Evolutionary conservation across 2,329 filamentous ascomycete genomes (phyloP).

Genomic region (Colletotrichum cuscutae): DNA sequence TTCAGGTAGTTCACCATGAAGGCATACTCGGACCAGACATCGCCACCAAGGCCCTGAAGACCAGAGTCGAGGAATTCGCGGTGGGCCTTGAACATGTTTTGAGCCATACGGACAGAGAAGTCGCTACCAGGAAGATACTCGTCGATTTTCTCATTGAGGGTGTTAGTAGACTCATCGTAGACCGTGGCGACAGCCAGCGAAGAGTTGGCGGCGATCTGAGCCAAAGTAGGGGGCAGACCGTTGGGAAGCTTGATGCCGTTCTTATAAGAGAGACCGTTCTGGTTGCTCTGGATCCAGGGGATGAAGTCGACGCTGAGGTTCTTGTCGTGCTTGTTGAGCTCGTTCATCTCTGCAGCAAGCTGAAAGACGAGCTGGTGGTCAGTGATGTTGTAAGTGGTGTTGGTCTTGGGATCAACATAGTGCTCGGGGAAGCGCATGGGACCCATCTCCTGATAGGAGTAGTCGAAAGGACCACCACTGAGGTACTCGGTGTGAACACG

Average conservation of each 20-base stretch:
- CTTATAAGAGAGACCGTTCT: conserved; percentile 64
- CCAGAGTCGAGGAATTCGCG: conserved; percentile 49
- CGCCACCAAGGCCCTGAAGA: conserved; percentile 58
- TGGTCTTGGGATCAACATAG: conserved; percentile 60
- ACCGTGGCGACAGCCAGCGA: conserved; percentile 46
- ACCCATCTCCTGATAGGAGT: conserved; percentile 75
- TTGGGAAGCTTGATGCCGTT: conserved; percentile 58
- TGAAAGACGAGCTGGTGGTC: conserved; percentile 75
- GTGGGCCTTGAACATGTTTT: conserved; percentile 57
- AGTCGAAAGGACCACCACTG: conserved; percentile 66
- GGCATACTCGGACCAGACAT: conserved; percentile 72
- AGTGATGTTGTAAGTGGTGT: conserved; percentile 66
- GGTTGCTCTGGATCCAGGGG: conserved; percentile 66
- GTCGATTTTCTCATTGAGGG: conserved; percentile 49
- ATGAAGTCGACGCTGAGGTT: conserved; percentile 69
- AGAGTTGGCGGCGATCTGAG: conserved; percentile 57
- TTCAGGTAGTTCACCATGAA: conserved; percentile 70
- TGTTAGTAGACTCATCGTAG: conserved; percentile 45
- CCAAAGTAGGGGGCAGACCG: conserved; percentile 63
- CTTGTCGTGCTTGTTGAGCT: conserved; percentile 62
- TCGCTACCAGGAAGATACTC: conserved; percentile 47
- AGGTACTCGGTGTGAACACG: conserved; percentile 73
- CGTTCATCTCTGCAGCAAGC: conserved; percentile 68
- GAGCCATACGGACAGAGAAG: conserved; percentile 49
- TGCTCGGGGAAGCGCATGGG: conserved; percentile 72